phyloP scores from a whole-genome alignment of 129 eudicot species.

The Helianthus tuberosus region DNA sequence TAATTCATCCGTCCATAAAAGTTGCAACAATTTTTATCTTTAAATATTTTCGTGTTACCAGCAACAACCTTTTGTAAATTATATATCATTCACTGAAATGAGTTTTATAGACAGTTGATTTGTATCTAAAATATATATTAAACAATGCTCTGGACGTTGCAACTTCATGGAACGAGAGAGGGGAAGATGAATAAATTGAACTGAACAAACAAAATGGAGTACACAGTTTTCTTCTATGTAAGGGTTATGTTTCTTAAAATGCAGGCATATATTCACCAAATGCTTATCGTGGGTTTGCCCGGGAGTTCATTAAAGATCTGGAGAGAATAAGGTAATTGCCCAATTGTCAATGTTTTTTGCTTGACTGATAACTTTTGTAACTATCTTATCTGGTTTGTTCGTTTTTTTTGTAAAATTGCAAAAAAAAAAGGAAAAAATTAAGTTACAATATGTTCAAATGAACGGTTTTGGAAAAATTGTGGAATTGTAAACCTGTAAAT shows the following conservation, averaged over 20 bases:
- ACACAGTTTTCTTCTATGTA: background rate
- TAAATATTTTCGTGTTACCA: background rate
- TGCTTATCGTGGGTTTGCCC: slow-evolving; percentile 99
- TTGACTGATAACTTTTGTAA: background rate
- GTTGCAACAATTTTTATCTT: background rate
- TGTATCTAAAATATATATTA: background rate
- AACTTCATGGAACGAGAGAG: slow-evolving; percentile 1
- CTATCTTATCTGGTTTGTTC: background rate
- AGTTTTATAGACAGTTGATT: background rate
- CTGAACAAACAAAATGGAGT: slow-evolving; percentile 1
- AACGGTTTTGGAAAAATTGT: background rate
- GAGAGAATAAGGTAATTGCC: slow-evolving; percentile 76
- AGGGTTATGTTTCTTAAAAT: slow-evolving; percentile 15
- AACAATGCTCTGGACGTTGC: background rate
- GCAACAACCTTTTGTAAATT: background rate
- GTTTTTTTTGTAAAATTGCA: background rate
- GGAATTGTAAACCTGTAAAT: background rate
- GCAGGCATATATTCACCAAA: slow-evolving; percentile 97
- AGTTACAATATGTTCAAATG: background rate
- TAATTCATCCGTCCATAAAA: background rate
- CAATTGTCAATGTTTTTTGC: background rate
- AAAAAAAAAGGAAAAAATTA: background rate
- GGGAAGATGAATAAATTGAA: background rate
- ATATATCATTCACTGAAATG: too few relatives aligned
- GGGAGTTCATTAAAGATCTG: slow-evolving; percentile 95